These are phyloP conservation scores for Vitis hybrid DNA, from an alignment of 177 flowering plant genomes.

Conservation along the genomic window DNA sequence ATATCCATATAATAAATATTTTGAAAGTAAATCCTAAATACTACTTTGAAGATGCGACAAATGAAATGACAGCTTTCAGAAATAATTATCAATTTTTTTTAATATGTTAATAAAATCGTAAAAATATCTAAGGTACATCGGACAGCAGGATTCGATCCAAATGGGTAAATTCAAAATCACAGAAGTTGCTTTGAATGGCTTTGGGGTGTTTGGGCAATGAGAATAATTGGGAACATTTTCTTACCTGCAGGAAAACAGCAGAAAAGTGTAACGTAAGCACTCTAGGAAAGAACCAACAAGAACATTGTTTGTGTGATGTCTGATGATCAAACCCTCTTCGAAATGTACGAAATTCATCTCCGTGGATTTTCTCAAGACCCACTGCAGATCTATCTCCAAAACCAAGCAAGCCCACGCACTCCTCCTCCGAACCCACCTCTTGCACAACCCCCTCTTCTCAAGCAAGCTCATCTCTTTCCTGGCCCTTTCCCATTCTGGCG, in stretches of 20 bases:
- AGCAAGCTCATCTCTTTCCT: conserved; percentile 25
- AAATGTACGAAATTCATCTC: conserved; percentile 3
- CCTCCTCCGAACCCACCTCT: not conserved
- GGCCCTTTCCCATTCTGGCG: conserved; percentile 12
- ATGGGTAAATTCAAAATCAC: too few species aligned
- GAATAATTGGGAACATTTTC: too few species aligned
- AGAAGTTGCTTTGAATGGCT: too few species aligned
- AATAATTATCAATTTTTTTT: too few species aligned
- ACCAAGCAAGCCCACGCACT: conserved; percentile 13
- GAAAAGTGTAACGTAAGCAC: not conserved
- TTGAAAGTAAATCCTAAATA: too few species aligned
- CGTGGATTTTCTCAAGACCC: conserved; percentile 6
- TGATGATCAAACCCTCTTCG: conserved; percentile 5
- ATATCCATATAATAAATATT: too few species aligned
- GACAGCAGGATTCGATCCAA: too few species aligned
- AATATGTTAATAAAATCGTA: too few species aligned
- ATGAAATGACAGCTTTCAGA: too few species aligned
- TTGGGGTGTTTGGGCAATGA: too few species aligned
- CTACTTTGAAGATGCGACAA: too few species aligned
- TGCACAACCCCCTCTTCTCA: conserved; percentile 9
- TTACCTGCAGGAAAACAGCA: not conserved
- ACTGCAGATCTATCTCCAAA: conserved; percentile 12
- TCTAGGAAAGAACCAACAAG: not conserved
- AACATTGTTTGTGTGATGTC: not conserved
- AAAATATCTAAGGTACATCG: too few species aligned